These are phyloP conservation scores for Persicaria maculosa DNA, from an alignment of 148 eudicot genomes.

Conservation along the genomic window DNA sequence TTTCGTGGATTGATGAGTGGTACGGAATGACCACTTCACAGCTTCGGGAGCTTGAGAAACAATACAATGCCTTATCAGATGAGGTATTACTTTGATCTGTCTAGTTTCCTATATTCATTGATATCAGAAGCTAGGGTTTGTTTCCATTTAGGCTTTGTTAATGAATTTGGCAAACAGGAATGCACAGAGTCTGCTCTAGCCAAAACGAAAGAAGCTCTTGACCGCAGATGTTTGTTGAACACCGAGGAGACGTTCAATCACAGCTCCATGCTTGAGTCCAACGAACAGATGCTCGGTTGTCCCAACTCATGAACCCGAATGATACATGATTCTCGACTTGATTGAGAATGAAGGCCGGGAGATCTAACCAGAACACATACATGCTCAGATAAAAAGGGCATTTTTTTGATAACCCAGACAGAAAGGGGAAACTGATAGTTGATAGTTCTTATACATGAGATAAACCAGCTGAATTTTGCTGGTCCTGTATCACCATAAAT, in stretches of 20 bases:
- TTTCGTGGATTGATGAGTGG: slow-evolving; percentile 77
- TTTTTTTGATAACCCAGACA: not conserved
- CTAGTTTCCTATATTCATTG: not conserved
- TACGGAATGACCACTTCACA: slow-evolving; percentile 31
- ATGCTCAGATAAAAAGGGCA: no score
- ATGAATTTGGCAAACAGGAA: not conserved
- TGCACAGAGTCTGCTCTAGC: not conserved
- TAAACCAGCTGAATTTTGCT: not conserved
- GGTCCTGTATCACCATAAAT: not conserved
- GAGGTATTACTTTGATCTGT: slow-evolving; percentile 15
- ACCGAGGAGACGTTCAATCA: not conserved
- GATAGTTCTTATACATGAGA: slow-evolving; percentile 5
- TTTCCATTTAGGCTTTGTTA: not conserved
- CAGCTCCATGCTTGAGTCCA: not conserved
- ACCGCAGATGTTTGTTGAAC: not conserved
- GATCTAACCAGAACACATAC: no score
- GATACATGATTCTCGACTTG: not conserved
- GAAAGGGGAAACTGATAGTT: not conserved
- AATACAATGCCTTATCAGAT: slow-evolving; percentile 20
- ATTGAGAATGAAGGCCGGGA: no score
- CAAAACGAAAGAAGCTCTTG: not conserved
- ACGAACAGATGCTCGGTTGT: slow-evolving; percentile 7
- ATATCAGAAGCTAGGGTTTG: not conserved
- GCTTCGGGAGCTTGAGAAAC: slow-evolving; percentile 43
- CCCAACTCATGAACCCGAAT: not conserved